Evolutionary conservation across 1,284 basidiomycete genomes (phyloP).

Genomic region (Sporisorium sorghi): DNA sequence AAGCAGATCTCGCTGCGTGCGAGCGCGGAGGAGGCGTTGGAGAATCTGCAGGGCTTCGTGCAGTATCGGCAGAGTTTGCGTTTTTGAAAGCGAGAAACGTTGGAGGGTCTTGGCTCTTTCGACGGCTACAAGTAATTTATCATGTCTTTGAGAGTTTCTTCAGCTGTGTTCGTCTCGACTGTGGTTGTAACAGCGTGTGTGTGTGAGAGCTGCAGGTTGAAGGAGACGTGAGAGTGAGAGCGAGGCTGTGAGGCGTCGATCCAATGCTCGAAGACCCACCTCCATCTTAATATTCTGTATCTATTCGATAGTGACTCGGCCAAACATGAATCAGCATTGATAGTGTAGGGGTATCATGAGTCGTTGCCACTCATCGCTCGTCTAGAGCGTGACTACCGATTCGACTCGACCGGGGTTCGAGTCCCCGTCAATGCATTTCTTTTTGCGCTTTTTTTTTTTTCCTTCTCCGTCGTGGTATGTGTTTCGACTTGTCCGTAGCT

Average conservation of each 20-base stretch:
- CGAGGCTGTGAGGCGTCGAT: too few relatives aligned
- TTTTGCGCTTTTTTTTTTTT: conserved; percentile 15
- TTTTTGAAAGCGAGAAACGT: background rate
- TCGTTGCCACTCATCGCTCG: conserved; percentile 41
- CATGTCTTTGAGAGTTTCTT: too few relatives aligned
- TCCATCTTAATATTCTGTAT: too few relatives aligned
- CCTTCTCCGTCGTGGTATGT: background rate
- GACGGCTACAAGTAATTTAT: too few relatives aligned
- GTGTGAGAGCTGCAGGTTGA: too few relatives aligned
- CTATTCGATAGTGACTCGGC: too few relatives aligned
- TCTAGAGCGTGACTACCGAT: conserved; percentile 21
- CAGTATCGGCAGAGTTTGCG: conserved; percentile 75
- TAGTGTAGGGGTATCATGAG: conserved; percentile 54
- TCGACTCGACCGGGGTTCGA: conserved; percentile 60
- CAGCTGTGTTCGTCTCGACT: too few relatives aligned
- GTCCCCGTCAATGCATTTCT: conserved; percentile 56
- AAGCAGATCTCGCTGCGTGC: conserved; percentile 71
- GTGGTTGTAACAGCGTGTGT: too few relatives aligned
- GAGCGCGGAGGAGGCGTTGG: conserved; percentile 73
- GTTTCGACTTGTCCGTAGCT: background rate
- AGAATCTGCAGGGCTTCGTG: conserved; percentile 89
- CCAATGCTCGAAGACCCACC: too few relatives aligned
- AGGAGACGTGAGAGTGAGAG: background rate
- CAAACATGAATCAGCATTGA: too few relatives aligned
- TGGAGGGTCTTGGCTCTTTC: background rate